Evolutionary conservation across 306 rosid species (phyloP), one percentile per base, ranked within the genome.

Genomic region (Glycine latifolia): DNA sequence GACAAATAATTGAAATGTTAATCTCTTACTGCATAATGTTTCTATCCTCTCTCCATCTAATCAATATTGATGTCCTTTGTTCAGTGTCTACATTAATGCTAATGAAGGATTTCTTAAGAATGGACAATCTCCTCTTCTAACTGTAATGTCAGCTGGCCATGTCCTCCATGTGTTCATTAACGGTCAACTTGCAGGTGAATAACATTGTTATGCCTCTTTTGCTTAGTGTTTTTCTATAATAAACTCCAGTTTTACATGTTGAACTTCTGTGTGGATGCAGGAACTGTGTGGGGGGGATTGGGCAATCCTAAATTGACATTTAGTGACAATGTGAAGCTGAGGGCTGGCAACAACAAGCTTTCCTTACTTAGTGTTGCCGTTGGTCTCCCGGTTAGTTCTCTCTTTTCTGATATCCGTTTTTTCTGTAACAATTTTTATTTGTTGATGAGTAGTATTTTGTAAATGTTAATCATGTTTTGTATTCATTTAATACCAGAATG

Each of bases 301-400:
- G 82, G 75, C 43, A 73, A 80, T 83, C 89, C 88, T 77, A 90
- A 87, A 83, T 84, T 95, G 81, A 89, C 92, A 72, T 95, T 88
- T 80, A 96, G 90, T 44, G 46, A 82, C 55, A 81, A 31, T n/a
- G 89, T 94, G 62, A 93, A 91, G 17, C 80, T 96, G 77, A 84
- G 85, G 70, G 87, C 69, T 75, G 99, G 99, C 74, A 86, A 89
- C 48, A 96, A 96, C 94, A 96, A 93, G 88, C 85, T 96, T 81
- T 93, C 98, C 49, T 82, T 96, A 73, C 88, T 94, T n/a, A 96
- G 98, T 47, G 86, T 87, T 70, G 84, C 98, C 1, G 98, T 96
- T 0, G 99, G 99, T 75, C 97, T 96, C 41, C 87, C 97, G 90
- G 99, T 93, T 83, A 87, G 99, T 92, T 80, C 31, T 78, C 44